Evolutionary conservation across 1,139 yeast species (phyloP), one percentile per base, ranked within the genome.

Genomic region (Arxiozyma slooffiae): DNA sequence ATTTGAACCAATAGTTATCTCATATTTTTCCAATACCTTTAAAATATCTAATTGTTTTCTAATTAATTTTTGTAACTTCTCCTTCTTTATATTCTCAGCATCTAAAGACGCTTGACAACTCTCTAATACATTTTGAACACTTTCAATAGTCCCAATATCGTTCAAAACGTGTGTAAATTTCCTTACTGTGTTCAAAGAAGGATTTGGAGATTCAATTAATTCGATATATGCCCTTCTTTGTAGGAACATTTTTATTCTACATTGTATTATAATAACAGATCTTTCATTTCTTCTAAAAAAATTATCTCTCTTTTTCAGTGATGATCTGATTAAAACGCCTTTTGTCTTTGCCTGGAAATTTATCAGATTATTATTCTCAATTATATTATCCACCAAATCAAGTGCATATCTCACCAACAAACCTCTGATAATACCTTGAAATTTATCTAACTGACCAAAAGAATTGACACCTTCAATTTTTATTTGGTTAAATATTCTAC

Each of bases 11-110:
- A 45, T 48, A 30, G 48, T 54, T 14, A 63, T 47, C 16, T 54
- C 55, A 46, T 46, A 55, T 23, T 53, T 54, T 20, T 57, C 59
- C 11, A 61, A 44, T 4, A 60, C 58, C 30, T 52, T 54, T 2
- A 53, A 45, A 38, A 57, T 54, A 22, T 59, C 63, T 21, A 60
- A 44, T 43, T 61, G 58, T 38, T 60, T 53, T 45, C 64, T 54
- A 8, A 63, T 56, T 9, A 54, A 53, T 24, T 51, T 56, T 46
- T 58, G 60, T 8, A 60, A 47, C 41, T 55, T 57, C 20, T 58
- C 87, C 59, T 88, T 81, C 61, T 87, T 89, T 58, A 85, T 77
- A 61, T 90, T 96, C 58, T 90, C 74, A 57, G 85, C 85, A 56
- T 85, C 89, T 54, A 90, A 84, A 38, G 76, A 72, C 55, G 86